A percentile compares a stretch with the other conserved stretches of the same genome.
Conservation (phyloP, 805 yeast species). For the Monosporozyma unispora region DNA sequence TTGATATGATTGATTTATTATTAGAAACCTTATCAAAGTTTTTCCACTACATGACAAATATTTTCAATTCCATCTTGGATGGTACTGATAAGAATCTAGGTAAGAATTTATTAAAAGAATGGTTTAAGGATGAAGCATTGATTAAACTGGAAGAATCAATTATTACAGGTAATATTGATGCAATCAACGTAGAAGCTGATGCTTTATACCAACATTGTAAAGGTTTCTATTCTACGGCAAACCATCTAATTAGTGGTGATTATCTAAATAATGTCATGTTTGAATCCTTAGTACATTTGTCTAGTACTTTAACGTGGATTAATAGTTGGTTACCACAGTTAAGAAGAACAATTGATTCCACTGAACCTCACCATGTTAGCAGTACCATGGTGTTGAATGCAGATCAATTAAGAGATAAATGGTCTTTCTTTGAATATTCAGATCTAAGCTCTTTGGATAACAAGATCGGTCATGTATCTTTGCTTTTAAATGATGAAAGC, state of each 20-base stretch:
- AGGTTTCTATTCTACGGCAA: slow-evolving; percentile 22
- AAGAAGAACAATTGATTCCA: slow-evolving; percentile 32
- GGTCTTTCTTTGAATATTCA: slow-evolving; percentile 35
- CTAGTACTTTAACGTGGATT: slow-evolving; percentile 49
- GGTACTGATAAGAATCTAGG: slow-evolving; percentile 15
- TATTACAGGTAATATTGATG: slow-evolving; percentile 15
- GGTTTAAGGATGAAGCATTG: slow-evolving; percentile 32
- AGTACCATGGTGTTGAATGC: slow-evolving; percentile 9
- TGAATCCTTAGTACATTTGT: slow-evolving; percentile 42
- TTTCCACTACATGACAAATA: slow-evolving; percentile 29
- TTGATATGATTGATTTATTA: slow-evolving; percentile 40
- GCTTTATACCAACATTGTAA: slow-evolving; percentile 24
- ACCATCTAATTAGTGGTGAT: slow-evolving; percentile 38
- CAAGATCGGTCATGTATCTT: slow-evolving; percentile 9
- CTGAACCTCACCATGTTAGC: slow-evolving; percentile 1
- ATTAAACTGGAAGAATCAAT: slow-evolving; percentile 27
- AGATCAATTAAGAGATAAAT: slow-evolving; percentile 29
- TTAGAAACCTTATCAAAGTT: slow-evolving; percentile 31
- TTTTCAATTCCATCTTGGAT: slow-evolving; percentile 24
- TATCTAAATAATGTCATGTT: slow-evolving; percentile 45
- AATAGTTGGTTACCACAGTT: slow-evolving; percentile 51
- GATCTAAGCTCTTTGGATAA: slow-evolving; percentile 13
- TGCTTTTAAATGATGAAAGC: slow-evolving; percentile 17
- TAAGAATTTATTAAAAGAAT: slow-evolving; percentile 24
- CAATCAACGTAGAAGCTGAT: slow-evolving; percentile 23